Evolutionary conservation across 768 basidiomycete genomes (phyloP), one percentile per base, ranked within the genome.

Genomic region (Paxillus ammoniavirescens): DNA sequence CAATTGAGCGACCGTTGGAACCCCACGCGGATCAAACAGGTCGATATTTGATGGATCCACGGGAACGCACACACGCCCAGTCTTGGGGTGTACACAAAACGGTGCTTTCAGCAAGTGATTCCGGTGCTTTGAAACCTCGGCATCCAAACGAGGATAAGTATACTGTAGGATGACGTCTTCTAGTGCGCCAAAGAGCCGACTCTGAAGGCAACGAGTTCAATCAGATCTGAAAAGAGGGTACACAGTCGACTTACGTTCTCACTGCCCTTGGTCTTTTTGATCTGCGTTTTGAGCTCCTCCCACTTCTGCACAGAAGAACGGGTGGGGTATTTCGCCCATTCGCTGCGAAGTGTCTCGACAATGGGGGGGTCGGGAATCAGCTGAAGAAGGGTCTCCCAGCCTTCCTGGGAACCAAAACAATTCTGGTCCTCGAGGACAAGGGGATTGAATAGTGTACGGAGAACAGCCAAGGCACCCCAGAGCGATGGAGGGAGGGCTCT

Each of bases 101-200:
- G 97, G 97, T 18, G 93, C 89, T 72, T 99, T 99, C 50, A 99
- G 82, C 74, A 99, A 79, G 76, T 99, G 97, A 73, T 99, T 98
- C 47, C 94, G 82, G 65, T 95, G 92, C 65, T 98, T 96, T 3
- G 94, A 95, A 28, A 99, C 97, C 70, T 99, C 97, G 13, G 91
- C 90, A 69, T 99, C 97, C 50, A 99, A 81, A 12, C 97, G 85
- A 1, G 96, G 96, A 71, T 98, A 99, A 0, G 91, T 96, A 70
- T 97, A 98, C 61, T 93, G 89, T 12, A 99, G 75, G 44, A 97
- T 77, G 54, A 98, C 82, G 56, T 98, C 96, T 67, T 96, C 87
- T 73, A 93, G 74, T 4, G 85, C 83, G 2, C 72, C 82, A 58
- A 28, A 54, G 60, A 26, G 58, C 56, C 74, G 77, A 56, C 42